phyloP scores from a whole-genome alignment of 768 basidiomycete species.

The Ramaria sp. region DNA sequence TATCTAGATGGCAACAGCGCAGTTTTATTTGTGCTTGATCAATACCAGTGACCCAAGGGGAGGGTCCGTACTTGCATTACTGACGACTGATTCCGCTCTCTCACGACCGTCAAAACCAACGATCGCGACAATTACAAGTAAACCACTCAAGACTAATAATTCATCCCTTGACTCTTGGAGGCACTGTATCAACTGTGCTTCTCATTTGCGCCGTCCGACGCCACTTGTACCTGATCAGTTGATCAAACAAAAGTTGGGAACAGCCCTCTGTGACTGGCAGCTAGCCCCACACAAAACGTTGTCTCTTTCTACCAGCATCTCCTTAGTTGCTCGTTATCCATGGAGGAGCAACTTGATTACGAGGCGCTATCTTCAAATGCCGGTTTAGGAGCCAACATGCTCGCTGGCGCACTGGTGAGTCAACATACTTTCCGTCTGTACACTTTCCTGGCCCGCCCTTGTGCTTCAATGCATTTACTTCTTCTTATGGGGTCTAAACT shows the following conservation, averaged over 20 bases:
- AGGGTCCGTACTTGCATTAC: too few species aligned
- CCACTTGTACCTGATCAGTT: too few species aligned
- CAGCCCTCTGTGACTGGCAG: background rate
- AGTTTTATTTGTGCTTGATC: background rate
- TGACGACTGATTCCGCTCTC: too few species aligned
- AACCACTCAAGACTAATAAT: too few species aligned
- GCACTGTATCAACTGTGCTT: background rate
- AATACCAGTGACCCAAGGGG: background rate
- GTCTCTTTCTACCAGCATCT: background rate
- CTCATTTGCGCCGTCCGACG: too few species aligned
- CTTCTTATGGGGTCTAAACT: background rate
- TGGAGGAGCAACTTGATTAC: constrained; percentile 49
- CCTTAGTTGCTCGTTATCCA: background rate
- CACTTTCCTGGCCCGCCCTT: background rate
- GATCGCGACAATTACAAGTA: too few species aligned
- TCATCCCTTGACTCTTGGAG: too few species aligned
- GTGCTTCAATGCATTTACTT: background rate
- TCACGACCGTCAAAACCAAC: too few species aligned
- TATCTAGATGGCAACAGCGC: background rate
- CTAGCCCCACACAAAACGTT: background rate
- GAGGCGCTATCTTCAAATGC: constrained; percentile 66
- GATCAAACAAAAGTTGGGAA: background rate
- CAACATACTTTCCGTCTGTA: background rate
- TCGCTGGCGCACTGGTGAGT: constrained; percentile 90
- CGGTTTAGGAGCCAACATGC: constrained; percentile 84